Evolutionary conservation across 2,329 filamentous ascomycete species (phyloP), one percentile per base, ranked within the genome.

Genomic region (Fusarium sp.): DNA sequence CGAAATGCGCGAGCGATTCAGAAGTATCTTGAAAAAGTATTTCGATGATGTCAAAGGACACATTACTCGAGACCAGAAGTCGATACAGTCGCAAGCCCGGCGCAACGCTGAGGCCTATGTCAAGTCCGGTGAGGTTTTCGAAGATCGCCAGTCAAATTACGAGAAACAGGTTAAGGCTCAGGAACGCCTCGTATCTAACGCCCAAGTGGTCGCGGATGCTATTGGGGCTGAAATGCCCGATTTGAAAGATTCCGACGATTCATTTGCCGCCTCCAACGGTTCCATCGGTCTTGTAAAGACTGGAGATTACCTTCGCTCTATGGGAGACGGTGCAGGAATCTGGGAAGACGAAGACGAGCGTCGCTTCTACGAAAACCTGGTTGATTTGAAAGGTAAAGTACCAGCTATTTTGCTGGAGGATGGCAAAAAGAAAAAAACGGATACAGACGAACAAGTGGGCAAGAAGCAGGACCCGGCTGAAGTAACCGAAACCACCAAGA

Each of bases 281-380:
- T 91, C 91, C 2, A 98, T 99, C 74, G 96, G 96, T 34, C 87
- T 98, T 41, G 92, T 98, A 73, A 98, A 98, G 81, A 92, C 94
- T 13, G 93, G 93, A 1, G 95, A 98, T 73, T 98, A 98, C 76
- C 84, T 98, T 41, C 91, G 93, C 39, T 94, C 94, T 14, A 93
- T 97, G 78, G 91, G 91, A 23, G 95, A 98, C 62, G 94, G 94
- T 21, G 88, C 94, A 25, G 96, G 96, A 1, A 98, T 99, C 67
- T 99, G 96, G 96, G 94, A 98, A 81, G 96, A 99, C 74, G 96
- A 99, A 77, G 96, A 99, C 57, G 95, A 99, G 80, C 90, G 96
- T 63, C 92, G 96, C 65, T 99, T 99, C 79, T 99, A 99, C 81
- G 96, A 99, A 83, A 98, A 98, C 70, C 81, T 99, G 13, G 92